phyloP scores from a whole-genome alignment of 108 stramenopile genomes.

The Nannochloropsis gaditana region DNA sequence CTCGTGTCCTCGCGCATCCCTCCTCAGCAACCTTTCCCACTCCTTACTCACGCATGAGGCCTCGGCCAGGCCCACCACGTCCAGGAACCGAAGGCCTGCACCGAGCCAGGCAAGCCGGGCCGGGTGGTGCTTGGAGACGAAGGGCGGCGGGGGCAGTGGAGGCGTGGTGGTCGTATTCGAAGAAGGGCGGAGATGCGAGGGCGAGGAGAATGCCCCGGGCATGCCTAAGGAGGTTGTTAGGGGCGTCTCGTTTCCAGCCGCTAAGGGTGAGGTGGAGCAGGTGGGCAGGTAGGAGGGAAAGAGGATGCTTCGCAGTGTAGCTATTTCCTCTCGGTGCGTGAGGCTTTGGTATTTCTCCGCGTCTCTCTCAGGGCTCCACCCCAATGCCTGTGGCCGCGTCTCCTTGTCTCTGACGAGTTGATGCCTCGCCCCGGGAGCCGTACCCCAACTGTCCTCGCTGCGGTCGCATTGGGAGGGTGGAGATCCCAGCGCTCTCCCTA shows the following conservation, averaged over 20 bases:
- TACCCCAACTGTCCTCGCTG: conserved; percentile 4
- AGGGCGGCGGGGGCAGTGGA: too few relatives aligned
- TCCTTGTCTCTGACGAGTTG: too few relatives aligned
- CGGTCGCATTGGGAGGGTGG: neutral
- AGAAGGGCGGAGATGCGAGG: too few relatives aligned
- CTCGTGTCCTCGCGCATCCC: neutral
- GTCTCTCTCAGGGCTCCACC: neutral
- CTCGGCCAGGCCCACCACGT: neutral
- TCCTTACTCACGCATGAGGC: neutral
- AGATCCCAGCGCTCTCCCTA: neutral
- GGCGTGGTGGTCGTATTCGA: too few relatives aligned
- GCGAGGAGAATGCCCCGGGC: too few relatives aligned
- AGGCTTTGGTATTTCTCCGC: neutral
- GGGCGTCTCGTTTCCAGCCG: too few relatives aligned
- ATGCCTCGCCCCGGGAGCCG: neutral
- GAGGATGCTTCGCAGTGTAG: neutral
- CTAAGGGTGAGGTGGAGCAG: neutral
- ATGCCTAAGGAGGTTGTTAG: too few relatives aligned
- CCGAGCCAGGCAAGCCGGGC: neutral
- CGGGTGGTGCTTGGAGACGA: too few relatives aligned
- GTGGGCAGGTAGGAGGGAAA: neutral
- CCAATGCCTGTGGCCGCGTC: neutral
- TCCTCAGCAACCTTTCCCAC: neutral
- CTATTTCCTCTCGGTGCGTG: neutral
- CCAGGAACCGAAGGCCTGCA: neutral